Evolutionary conservation across 768 basidiomycete species (phyloP), one percentile per base, ranked within the genome.

Genomic region (Myochromella boudieri): DNA sequence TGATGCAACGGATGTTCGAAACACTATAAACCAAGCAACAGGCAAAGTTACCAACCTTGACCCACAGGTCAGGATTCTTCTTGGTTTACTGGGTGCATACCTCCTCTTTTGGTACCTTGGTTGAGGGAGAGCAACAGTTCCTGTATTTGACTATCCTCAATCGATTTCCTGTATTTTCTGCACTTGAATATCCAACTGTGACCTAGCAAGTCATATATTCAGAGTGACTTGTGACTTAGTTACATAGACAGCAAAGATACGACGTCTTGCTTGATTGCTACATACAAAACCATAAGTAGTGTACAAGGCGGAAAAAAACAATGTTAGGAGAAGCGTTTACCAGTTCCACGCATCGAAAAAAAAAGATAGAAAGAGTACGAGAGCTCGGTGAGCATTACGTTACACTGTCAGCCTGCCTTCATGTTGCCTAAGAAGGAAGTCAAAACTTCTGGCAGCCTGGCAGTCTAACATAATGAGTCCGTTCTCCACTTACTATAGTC

Each of bases 41-140:
- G 71, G 63, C 6, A 63, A 55, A 8, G 66, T 81, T 45, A 63
- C 66, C 11, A 77, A 77, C 43, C 63, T 90, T 46, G 80, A 84
- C 55, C 81, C 87, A 4, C 85, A 90, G 58, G 61, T 82, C 43
- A 85, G 83, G 61, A 66, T 87, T 22, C 63, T 91, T 22, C 54
- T 88, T 3, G 81, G 70, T 17, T 68, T 93, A 14, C 48, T 84
- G 8, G 84, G 70, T 6, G 76, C 74, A n/a, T 93, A 91, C 61
- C 52, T 76, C 4, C 59, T 87, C 37, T 79, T 81, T 54, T 79
- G 74, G 75, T 79, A 70, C 55, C 56, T 79, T 18, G 69, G 72
- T 38, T 73, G 44, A 43, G 7, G 20, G 17, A 41, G 26, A 27
- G n/a, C 34, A 7, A 27, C 7, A n/a, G n/a, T 17, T 14, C 14